phyloP scores from a whole-genome alignment of 768 basidiomycete genomes.

The Podaxis sp. region DNA sequence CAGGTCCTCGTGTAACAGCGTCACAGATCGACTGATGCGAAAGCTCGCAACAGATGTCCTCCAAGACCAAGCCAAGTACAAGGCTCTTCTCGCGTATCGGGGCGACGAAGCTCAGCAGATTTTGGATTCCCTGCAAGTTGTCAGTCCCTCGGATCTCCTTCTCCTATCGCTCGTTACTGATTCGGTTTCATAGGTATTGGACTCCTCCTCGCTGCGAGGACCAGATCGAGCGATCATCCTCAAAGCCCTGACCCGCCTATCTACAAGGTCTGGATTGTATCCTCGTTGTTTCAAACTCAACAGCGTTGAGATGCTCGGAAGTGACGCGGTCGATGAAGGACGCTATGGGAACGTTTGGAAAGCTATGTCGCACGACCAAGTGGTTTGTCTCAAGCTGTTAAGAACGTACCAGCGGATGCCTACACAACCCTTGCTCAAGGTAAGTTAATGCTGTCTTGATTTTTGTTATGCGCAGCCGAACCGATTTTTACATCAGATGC shows the following conservation, averaged over 20 bases:
- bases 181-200: not conserved
- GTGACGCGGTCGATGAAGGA: conserved; percentile 22
- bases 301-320: conserved; percentile 17
- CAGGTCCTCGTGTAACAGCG: not conserved
- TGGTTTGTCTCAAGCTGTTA: conserved; percentile 28
- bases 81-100: conserved; percentile 5
- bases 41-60: conserved; percentile 7
- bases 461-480: not conserved
- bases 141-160: not conserved
- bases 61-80: conserved; percentile 10
- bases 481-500: not conserved
- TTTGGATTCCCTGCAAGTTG: conserved; percentile 15
- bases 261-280: conserved; percentile 26
- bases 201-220: conserved; percentile 4
- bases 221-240: conserved; percentile 5
- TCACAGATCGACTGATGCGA: not conserved
- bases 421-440: conserved; percentile 24
- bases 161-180: not conserved
- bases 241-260: conserved; percentile 21
- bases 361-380: conserved; percentile 21
- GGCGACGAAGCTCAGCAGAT: conserved; percentile 16
- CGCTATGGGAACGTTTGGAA: conserved; percentile 31
- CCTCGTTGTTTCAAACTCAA: conserved; percentile 29
- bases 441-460: not conserved
- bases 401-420: conserved; percentile 26